These are phyloP conservation scores for Avena sativa DNA, from an alignment of 176 grass and related monocot genomes.

Conservation along the genomic window DNA sequence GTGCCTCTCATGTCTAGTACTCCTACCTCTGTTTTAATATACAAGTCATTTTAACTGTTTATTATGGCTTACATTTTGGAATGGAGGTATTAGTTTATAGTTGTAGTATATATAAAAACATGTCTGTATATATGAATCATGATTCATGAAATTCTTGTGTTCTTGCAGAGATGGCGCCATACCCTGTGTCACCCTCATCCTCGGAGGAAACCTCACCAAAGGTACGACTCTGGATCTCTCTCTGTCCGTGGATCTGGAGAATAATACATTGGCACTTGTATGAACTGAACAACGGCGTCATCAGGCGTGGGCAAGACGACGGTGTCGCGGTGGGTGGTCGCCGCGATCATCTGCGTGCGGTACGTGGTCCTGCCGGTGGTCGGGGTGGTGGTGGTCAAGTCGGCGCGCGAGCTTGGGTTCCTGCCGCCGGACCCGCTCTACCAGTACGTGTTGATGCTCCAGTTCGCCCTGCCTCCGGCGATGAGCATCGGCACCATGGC, in stretches of 20 bases:
- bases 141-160: background rate
- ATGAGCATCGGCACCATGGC: slow-evolving; percentile 77
- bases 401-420: slow-evolving; percentile 56
- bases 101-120: background rate
- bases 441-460: slow-evolving; percentile 74
- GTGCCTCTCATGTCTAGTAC: background rate
- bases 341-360: slow-evolving; percentile 53
- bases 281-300: background rate
- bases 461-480: slow-evolving; percentile 70
- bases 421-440: slow-evolving; percentile 62
- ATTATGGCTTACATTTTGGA: too few species aligned
- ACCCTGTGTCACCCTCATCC: slow-evolving; percentile 65
- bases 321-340: slow-evolving; percentile 36
- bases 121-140: background rate
- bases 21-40: too few species aligned
- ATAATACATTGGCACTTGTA: background rate
- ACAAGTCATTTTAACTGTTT: too few species aligned
- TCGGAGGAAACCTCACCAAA: slow-evolving; percentile 74
- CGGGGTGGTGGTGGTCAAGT: slow-evolving; percentile 51
- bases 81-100: too few species aligned
- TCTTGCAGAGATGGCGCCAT: slow-evolving; percentile 62
- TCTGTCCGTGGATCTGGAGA: background rate
- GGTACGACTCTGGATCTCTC: slow-evolving; percentile 31
- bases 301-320: slow-evolving; percentile 57
- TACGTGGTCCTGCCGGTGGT: slow-evolving; percentile 60